phyloP scores from a whole-genome alignment of 805 yeast genomes.

The Wickerhamiella bombiphila region DNA sequence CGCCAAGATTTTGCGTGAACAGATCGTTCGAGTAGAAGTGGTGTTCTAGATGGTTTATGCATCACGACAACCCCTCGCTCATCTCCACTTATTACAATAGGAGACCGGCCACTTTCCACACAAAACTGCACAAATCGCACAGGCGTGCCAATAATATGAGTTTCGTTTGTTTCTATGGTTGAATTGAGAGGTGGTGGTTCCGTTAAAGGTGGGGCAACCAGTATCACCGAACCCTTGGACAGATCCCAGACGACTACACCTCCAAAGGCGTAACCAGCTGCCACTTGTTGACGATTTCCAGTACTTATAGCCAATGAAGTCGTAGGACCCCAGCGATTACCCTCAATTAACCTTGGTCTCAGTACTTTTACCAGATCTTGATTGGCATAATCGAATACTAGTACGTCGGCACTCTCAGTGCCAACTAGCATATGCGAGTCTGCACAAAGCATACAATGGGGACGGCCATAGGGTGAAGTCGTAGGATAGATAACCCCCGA shows the following conservation, averaged over 20 bases:
- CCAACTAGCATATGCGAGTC: slow-evolving; percentile 36
- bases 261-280: slow-evolving; percentile 57
- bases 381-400: slow-evolving; percentile 47
- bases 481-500: slow-evolving; percentile 26
- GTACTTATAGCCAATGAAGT: slow-evolving; percentile 41
- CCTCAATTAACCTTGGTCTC: slow-evolving; percentile 20
- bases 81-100: slow-evolving; percentile 39
- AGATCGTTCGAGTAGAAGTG: slow-evolving; percentile 37
- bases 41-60: slow-evolving; percentile 48
- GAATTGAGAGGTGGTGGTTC: background rate
- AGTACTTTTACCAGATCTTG: slow-evolving; percentile 41
- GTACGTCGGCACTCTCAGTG: slow-evolving; percentile 48
- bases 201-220: slow-evolving; percentile 7
- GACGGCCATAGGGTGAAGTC: slow-evolving; percentile 34
- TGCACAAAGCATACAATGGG: slow-evolving; percentile 27
- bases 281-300: slow-evolving; percentile 52
- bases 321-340: slow-evolving; percentile 32
- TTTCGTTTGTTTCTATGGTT: slow-evolving; percentile 15
- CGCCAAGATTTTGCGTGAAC: slow-evolving; percentile 36
- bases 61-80: slow-evolving; percentile 40
- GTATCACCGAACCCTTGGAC: slow-evolving; percentile 2
- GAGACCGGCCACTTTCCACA: slow-evolving; percentile 39
- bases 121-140: slow-evolving; percentile 33
- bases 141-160: slow-evolving; percentile 28
- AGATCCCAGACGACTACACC: slow-evolving; percentile 56